phyloP scores from a whole-genome alignment of 805 yeast genomes.

The Candida ipomoeae region DNA sequence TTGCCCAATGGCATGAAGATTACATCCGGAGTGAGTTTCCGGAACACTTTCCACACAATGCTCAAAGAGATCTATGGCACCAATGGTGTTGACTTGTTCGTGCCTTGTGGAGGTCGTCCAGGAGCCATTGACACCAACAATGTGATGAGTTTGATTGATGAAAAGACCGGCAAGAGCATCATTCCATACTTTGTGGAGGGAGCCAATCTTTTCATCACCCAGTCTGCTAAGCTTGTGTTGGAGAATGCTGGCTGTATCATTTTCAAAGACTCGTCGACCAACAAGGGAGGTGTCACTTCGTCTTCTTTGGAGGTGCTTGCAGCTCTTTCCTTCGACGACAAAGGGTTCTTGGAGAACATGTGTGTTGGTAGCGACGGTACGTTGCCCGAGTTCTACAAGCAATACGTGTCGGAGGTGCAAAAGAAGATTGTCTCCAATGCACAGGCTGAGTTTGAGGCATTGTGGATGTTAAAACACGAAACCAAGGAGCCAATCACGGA shows the following conservation, averaged over 20 bases:
- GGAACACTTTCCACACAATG: constrained; percentile 85
- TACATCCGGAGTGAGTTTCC: constrained; percentile 80
- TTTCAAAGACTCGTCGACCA: constrained; percentile 94
- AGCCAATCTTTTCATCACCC: constrained; percentile 93
- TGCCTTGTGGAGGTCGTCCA: constrained; percentile 99
- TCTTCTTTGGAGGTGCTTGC: constrained; percentile 94
- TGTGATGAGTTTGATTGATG: constrained; percentile 66
- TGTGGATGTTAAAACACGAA: constrained; percentile 70
- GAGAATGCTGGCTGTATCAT: constrained; percentile 85
- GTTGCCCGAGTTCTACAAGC: constrained; percentile 70
- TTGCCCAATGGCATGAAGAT: constrained; percentile 76
- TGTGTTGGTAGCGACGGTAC: constrained; percentile 54
- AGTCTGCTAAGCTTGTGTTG: constrained; percentile 80
- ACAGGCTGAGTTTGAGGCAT: constrained; percentile 73
- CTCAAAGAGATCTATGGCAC: constrained; percentile 55
- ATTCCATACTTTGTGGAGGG: constrained; percentile 95
- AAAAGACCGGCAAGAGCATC: constrained; percentile 67
- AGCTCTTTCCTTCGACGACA: constrained; percentile 85
- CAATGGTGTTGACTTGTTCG: constrained; percentile 76
- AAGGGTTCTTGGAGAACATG: constrained; percentile 74
- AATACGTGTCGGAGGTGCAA: constrained; percentile 86
- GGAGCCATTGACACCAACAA: constrained; percentile 88
- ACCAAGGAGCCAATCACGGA: constrained; percentile 63
- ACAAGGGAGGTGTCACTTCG: constrained; percentile 98
- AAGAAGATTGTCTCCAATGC: constrained; percentile 73